These are phyloP conservation scores for Panaeolus papilionaceus DNA, from an alignment of 768 basidiomycete species.

Conservation along the genomic window DNA sequence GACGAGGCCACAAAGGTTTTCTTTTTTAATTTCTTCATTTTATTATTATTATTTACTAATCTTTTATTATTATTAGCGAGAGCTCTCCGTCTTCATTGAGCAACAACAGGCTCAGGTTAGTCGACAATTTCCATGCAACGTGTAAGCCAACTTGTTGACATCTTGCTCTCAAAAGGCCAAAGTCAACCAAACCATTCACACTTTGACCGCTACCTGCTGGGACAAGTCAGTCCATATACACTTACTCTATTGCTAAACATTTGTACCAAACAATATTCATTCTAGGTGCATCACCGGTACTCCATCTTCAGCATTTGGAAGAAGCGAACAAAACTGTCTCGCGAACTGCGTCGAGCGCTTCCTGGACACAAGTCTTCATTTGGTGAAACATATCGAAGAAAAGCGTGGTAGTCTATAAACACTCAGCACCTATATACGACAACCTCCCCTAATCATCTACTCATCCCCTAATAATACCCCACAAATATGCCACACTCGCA, in stretches of 20 bases:
- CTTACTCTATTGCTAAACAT: constrained; percentile 4
- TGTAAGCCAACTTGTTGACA: constrained; percentile 20
- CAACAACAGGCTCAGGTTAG: constrained; percentile 81
- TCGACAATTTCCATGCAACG: constrained; percentile 21
- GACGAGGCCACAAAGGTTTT: constrained; percentile 81
- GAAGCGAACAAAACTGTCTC: constrained; percentile 82
- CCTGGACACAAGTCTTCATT: constrained; percentile 83
- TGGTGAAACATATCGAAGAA: constrained; percentile 73
- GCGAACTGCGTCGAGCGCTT: constrained; percentile 92
- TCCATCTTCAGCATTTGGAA: constrained; percentile 79
- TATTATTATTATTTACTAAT: not conserved
- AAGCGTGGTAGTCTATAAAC: constrained; percentile 35
- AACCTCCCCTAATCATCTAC: constrained; percentile 19
- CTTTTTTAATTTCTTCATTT: constrained; percentile 15
- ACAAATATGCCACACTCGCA: constrained; percentile 53
- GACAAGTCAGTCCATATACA: constrained; percentile 72
- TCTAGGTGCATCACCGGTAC: constrained; percentile 81
- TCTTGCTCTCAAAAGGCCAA: constrained; percentile 41
- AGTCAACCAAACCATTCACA: constrained; percentile 74
- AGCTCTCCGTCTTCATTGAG: constrained; percentile 80
- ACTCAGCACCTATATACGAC: constrained; percentile 17
- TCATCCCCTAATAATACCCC: constrained; percentile 45
- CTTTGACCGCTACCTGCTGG: constrained; percentile 87
- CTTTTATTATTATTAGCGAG: constrained; percentile 60
- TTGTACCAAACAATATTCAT: constrained; percentile 9